Evolutionary conservation across 176 grass and related monocot genomes (phyloP), one percentile per base, ranked within the genome.

Genomic region (Zea mays): DNA sequence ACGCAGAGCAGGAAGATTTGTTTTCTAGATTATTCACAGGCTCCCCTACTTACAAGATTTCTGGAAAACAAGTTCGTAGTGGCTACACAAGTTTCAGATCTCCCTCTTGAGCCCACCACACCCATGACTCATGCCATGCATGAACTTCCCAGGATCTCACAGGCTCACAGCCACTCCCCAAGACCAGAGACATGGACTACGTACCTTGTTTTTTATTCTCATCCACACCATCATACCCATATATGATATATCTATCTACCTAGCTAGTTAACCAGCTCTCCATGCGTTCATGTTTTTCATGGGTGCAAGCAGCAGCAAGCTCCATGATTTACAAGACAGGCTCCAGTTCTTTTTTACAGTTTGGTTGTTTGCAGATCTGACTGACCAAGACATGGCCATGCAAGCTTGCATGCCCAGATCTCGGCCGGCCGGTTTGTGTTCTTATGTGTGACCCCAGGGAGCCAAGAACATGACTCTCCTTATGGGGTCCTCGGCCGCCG

Each of bases 401-500:
- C 72, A 12, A 51, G 12, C 43, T 67, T 38, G 68, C 11, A 41
- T 35, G 5, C 6, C n/a, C 75, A 73, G 69, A 74, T 52, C 74
- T 62, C n/a, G n/a, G n/a, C n/a, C n/a, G n/a, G n/a, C n/a, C 58
- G 49, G 41, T 59, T 60, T 76, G 35, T 73, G 27, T 79, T 85
- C n/a, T 85, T 90, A 97, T 38, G 93, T 97, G 72, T 97, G 93
- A 52, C 93, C 86, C 93, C 90, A 97, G 70, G 90, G 93, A 62
- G 90, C 93, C 87, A 97, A 90, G 90, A 97, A 97, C 83, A 97
- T 93, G 69, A 97, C 87, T 90, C 93, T 92, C 81, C 93, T 82
- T 62, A 97, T 97, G 40, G 93, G 93, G 65, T 97, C 93, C 68
- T 93, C 90, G 0, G 75, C 69, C 15, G 77, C 67, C 20, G 76